Conservation (phyloP, 192 early-diverging fungal genomes). For the Coemansia interrupta region DNA sequence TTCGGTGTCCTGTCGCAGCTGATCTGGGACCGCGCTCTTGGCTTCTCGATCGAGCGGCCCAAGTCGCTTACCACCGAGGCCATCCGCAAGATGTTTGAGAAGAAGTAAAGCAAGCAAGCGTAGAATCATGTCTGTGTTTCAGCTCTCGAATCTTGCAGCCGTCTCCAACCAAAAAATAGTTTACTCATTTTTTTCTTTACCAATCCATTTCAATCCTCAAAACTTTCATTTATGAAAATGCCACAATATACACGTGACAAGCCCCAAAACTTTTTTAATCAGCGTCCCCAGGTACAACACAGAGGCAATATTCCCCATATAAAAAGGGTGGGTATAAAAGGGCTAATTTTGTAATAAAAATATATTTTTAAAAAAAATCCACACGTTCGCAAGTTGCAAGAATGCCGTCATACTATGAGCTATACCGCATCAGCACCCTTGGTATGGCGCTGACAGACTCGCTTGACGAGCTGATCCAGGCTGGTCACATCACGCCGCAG, state of each 20-base stretch:
- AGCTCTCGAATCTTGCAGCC: no score
- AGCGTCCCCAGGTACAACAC: no score
- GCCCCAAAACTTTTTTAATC: not conserved
- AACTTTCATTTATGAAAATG: not conserved
- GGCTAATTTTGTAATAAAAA: not conserved
- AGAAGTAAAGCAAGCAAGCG: constrained; percentile 26
- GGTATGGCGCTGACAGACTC: constrained; percentile 93
- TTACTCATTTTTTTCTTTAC: not conserved
- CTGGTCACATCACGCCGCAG: constrained; percentile 86
- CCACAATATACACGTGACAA: not conserved
- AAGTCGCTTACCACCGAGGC: constrained; percentile 84
- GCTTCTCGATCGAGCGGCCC: constrained; percentile 89
- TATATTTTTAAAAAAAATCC: constrained; percentile 5
- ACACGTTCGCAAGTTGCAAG: not conserved
- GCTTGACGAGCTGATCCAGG: constrained; percentile 90
- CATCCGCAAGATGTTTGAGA: constrained; percentile 83
- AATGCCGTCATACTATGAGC: constrained; percentile 64
- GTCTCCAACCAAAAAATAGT: not conserved
- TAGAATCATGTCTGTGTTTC: no score
- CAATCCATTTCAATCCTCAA: not conserved
- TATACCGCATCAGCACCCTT: constrained; percentile 73
- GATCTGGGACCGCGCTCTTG: constrained; percentile 97
- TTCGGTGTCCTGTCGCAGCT: constrained; percentile 92
- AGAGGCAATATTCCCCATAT: not conserved
- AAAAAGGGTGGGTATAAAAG: not conserved